Percentiles rank a stretch among this genome's conserved stretches.
Conservation (phyloP, 805 yeast species). For the Ogataea henricii region DNA sequence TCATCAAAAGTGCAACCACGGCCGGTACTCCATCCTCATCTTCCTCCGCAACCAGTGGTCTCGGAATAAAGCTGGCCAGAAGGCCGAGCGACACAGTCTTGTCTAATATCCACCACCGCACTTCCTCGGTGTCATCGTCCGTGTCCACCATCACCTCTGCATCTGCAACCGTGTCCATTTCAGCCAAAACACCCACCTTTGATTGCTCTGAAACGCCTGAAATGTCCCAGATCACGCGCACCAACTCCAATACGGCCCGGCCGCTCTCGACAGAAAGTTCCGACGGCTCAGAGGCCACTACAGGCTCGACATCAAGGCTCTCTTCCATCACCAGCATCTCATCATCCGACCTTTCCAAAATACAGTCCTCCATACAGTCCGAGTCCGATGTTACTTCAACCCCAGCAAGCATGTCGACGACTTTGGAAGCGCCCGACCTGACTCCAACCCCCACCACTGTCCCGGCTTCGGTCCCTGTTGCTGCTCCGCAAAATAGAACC, state of each 20-base stretch:
- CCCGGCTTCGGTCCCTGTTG: conserved; percentile 1
- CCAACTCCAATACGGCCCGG: conserved; percentile 3
- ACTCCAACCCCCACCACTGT: neutral
- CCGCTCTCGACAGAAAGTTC: conserved; percentile 26
- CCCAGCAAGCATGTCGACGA: neutral
- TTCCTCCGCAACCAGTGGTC: conserved; percentile 17
- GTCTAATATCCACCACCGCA: conserved; percentile 13
- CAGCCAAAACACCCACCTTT: neutral
- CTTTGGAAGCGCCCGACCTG: neutral
- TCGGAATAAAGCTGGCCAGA: conserved; percentile 27
- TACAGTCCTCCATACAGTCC: conserved; percentile 8
- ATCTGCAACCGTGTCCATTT: neutral
- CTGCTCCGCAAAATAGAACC: neutral
- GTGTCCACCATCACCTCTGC: conserved; percentile 11
- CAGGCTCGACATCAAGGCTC: conserved; percentile 22
- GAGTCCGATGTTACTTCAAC: neutral
- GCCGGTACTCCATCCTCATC: conserved; percentile 2
- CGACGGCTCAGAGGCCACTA: conserved; percentile 22
- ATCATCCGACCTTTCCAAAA: conserved; percentile 20
- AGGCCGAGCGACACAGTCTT: conserved; percentile 33
- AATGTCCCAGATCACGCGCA: neutral
- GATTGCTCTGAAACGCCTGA: neutral
- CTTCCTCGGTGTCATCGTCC: conserved; percentile 13
- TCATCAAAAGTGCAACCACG: conserved; percentile 7
- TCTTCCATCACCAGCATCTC: conserved; percentile 29